Evolutionary conservation across 805 yeast genomes (phyloP), one percentile per base, ranked within the genome.

Genomic region (Sugiyamaella smithiae): DNA sequence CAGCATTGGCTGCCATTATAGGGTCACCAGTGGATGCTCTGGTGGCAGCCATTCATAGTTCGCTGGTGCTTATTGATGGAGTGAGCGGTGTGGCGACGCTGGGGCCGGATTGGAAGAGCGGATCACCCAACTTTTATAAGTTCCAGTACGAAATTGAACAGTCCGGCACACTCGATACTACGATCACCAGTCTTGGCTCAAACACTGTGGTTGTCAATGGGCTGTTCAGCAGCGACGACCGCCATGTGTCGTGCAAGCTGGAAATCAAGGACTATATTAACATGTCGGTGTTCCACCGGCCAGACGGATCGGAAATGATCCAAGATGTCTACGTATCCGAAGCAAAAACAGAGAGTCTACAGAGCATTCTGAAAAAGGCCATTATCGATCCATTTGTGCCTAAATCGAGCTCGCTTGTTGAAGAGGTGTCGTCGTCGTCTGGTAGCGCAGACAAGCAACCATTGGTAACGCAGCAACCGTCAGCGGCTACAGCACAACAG

Each of bases 261-360:
- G 54, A 42, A 14, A 31, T 50, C 4, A 16, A 12, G 29, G 40
- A 31, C n/a, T 48, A 48, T 33, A 40, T 53, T 20, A 51, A 51
- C 29, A 12, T 23, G 26, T 26, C 56, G 8, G 57, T 55, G 37
- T 53, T 55, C 46, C 41, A 41, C 40, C 48, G 57, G 11, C 57
- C 54, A 19, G 58, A 55, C 19, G 54, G 56, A 19, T 43, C 57
- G 16, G 58, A 55, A 29, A 52, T 45, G 23, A 24, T 53, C 7
- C 49, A 45, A 24, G 53, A 51, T 29, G 53, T 49, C n/a, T 55
- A 48, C 24, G 28, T 37, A 11, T 44, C 50, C 7, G 56, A 48
- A 4, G 35, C 40, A 7, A 41, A 41, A 24, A 47, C 49, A 2
- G 55, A 54, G 33, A 9, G 23, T 20, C 42, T 52, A 35, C 32